Percentiles rank a stretch among this genome's conserved stretches.
phyloP scores from a whole-genome alignment of 2,329 filamentous ascomycete genomes.

The Aspergillus pseudoviridinutans region DNA sequence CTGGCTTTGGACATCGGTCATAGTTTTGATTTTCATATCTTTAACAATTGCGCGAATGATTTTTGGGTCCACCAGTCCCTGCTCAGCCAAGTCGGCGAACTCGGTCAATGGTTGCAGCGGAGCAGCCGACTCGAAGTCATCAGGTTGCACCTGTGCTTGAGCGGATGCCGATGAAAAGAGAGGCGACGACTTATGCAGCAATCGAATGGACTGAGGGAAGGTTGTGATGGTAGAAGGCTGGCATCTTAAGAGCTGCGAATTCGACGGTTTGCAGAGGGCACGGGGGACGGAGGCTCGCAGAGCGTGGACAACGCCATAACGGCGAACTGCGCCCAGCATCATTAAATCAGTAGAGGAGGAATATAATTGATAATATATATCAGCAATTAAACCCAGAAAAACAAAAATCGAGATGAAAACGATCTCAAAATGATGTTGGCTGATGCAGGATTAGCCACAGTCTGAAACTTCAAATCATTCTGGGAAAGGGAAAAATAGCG shows the following conservation, averaged over 20 bases:
- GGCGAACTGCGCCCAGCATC: conserved; percentile 40
- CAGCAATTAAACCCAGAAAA: not conserved
- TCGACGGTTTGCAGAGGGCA: conserved; percentile 24
- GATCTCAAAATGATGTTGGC: conserved; percentile 1
- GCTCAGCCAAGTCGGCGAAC: conserved; percentile 37
- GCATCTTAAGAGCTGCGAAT: conserved; percentile 26
- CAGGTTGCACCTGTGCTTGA: conserved; percentile 19
- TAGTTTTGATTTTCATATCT: conserved; percentile 71
- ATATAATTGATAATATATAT: not conserved
- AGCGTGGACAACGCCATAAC: conserved; percentile 34
- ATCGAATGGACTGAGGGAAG: conserved; percentile 17
- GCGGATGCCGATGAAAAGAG: conserved; percentile 23
- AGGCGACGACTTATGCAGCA: conserved; percentile 29
- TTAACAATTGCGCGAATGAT: conserved; percentile 66
- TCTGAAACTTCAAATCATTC: not conserved
- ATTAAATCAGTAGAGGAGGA: conserved; percentile 8
- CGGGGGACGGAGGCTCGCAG: conserved; percentile 32
- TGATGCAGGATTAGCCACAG: not conserved
- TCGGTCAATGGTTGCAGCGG: conserved; percentile 24
- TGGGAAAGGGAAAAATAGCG: not conserved
- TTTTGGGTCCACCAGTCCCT: conserved; percentile 54
- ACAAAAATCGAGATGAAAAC: not conserved
- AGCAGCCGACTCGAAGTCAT: conserved; percentile 9
- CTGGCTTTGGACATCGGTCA: conserved; percentile 88
- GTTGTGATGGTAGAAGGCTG: conserved; percentile 17